Evolutionary conservation across 768 basidiomycete species (phyloP).

Genomic region (Suillus variegatus): DNA sequence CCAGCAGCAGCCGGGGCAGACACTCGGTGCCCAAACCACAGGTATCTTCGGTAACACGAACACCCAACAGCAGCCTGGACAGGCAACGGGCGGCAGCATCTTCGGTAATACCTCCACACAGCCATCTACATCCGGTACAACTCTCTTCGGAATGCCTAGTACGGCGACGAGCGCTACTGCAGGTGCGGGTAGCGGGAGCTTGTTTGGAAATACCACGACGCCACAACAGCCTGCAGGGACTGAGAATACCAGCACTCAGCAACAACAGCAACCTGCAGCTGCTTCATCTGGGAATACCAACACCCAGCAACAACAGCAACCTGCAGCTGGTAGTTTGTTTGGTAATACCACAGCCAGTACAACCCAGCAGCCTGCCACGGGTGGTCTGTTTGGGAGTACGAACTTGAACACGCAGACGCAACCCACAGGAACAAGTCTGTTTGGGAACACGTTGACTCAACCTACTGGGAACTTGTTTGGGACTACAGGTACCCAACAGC

Average conservation of each 20-base stretch:
- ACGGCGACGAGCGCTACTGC: slow-evolving; percentile 2
- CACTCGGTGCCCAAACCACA: not conserved
- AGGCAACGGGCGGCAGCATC: slow-evolving; percentile 19
- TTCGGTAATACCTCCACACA: slow-evolving; percentile 22
- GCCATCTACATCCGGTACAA: slow-evolving; percentile 18
- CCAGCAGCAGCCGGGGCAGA: slow-evolving; percentile 10
- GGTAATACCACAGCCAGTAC: slow-evolving; percentile 14
- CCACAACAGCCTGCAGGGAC: slow-evolving; percentile 15
- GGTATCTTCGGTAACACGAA: slow-evolving; percentile 12
- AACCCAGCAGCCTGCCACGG: slow-evolving; percentile 20
- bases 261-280: slow-evolving; percentile 23
- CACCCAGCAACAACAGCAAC: slow-evolving; percentile 21
- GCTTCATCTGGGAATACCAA: slow-evolving; percentile 18
- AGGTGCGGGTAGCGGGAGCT: slow-evolving; percentile 7
- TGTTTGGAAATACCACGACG: slow-evolving; percentile 13
- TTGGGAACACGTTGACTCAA: slow-evolving; percentile 20
- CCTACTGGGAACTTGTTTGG: slow-evolving; percentile 21
- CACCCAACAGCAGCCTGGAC: slow-evolving; percentile 10
- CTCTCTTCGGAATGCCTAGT: not conserved
- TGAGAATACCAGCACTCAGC: slow-evolving; percentile 12
- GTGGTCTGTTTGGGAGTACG: slow-evolving; percentile 21
- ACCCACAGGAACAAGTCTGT: slow-evolving; percentile 18
- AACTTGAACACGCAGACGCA: not conserved
- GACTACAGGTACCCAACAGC: slow-evolving; percentile 14
- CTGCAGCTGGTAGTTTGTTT: slow-evolving; percentile 28